A percentile compares a stretch with the other conserved stretches of the same genome.
phyloP scores from a whole-genome alignment of 2,329 filamentous ascomycete species.

The Claviceps sp. region DNA sequence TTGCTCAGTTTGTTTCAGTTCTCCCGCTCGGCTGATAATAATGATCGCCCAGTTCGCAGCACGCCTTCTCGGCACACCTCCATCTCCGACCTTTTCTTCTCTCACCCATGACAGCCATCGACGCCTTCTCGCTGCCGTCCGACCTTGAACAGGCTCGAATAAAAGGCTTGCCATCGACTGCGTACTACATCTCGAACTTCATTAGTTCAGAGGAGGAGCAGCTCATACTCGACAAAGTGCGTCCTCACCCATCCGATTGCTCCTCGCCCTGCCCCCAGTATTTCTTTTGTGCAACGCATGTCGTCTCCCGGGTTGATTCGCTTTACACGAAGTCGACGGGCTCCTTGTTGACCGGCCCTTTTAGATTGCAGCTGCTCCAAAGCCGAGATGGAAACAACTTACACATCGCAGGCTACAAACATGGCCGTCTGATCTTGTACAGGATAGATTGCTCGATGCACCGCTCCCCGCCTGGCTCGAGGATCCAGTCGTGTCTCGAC shows the following conservation, averaged over 20 bases:
- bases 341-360: not conserved
- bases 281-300: not conserved
- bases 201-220: slow-evolving; percentile 64
- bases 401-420: slow-evolving; percentile 84
- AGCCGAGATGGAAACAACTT: slow-evolving; percentile 73
- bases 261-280: not conserved
- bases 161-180: slow-evolving; percentile 42
- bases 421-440: slow-evolving; percentile 72
- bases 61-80: not conserved
- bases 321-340: not conserved
- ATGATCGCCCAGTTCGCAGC: not conserved
- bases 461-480: slow-evolving; percentile 65
- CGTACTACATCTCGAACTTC: slow-evolving; percentile 81
- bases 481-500: slow-evolving; percentile 51
- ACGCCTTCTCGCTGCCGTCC: slow-evolving; percentile 24
- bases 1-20: not conserved
- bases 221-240: slow-evolving; percentile 56
- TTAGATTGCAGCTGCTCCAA: slow-evolving; percentile 50
- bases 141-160: slow-evolving; percentile 41
- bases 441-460: slow-evolving; percentile 61
- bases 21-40: not conserved
- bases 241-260: slow-evolving; percentile 11
- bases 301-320: not conserved
- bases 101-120: not conserved
- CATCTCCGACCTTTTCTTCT: not conserved